Evolutionary conservation across 306 rosid genomes (phyloP).

Genomic region (Macrotyloma uniflorum): DNA sequence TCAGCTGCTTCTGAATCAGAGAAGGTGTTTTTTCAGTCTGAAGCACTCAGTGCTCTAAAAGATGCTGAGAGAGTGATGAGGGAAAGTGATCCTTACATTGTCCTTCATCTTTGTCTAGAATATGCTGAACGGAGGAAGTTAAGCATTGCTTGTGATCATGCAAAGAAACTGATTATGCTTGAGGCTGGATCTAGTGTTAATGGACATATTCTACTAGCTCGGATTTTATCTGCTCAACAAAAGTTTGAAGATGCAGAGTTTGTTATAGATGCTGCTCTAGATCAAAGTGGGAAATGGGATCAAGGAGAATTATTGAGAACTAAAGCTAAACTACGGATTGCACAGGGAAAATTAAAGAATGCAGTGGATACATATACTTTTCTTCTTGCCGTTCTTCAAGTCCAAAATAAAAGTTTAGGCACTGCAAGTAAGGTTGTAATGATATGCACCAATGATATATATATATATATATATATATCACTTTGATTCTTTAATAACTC

Average conservation of each 20-base stretch:
- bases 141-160: constrained; percentile 66
- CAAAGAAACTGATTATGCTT: constrained; percentile 65
- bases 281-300: constrained; percentile 89
- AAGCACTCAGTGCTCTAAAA: constrained; percentile 68
- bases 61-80: constrained; percentile 60
- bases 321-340: constrained; percentile 83
- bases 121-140: constrained; percentile 86
- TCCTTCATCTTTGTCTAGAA: constrained; percentile 82
- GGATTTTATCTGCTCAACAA: constrained; percentile 83
- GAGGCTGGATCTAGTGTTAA: constrained; percentile 73
- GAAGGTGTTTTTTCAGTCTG: constrained; percentile 60
- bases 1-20: constrained; percentile 65
- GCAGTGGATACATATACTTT: constrained; percentile 73
- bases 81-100: constrained; percentile 65
- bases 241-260: constrained; percentile 75
- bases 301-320: constrained; percentile 84
- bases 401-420: constrained; percentile 61
- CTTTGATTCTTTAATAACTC: not conserved
- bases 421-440: constrained; percentile 58
- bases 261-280: constrained; percentile 81
- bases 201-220: constrained; percentile 66
- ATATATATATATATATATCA: not conserved
- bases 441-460: constrained; percentile 47
- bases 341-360: constrained; percentile 73
- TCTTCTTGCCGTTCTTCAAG: constrained; percentile 87